Evolutionary conservation across 495 filamentous ascomycete genomes (phyloP), one percentile per base, ranked within the genome.

Genomic region (Penicillium lagena): DNA sequence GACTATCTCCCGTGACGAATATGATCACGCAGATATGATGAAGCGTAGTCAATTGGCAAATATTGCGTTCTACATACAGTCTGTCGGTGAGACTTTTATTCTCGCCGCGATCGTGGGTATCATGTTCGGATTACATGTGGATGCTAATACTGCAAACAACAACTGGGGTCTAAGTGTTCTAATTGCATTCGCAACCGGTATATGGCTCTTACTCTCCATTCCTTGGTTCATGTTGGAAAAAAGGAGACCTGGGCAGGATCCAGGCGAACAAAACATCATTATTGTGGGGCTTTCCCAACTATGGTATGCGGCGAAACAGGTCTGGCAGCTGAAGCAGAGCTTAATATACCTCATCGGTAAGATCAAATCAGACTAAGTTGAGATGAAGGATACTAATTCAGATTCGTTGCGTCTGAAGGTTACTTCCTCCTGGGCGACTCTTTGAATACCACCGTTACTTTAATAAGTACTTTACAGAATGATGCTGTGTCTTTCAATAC

Each of bases 181-280:
- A 5, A 76, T 82, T 35, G 75, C 78, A 14, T 80, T 80, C 59
- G 73, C 72, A 1, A 79, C 68, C 35, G 77, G 76, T 29, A 67
- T 79, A 29, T 80, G 78, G 78, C 42, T 81, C 7, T 53, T 75
- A 10, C 17, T 79, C 10, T 71, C 72, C 9, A 49, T 80, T 22
- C 78, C 78, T 2, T 81, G 77, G 77, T 80, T 80, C 50, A 41
- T 78, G 29, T 43, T 79, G 6, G 77, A 81, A 54, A 80, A 80
- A 53, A 54, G 70, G 10, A 59, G 77, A 10, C 75, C 77, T 8
- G 79, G 78, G 7, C 71, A 77, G 43, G 62, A 66, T 35, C 63
- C 66, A 11, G 47, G 51, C 31, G 49, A 58, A 12, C 55, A 54
- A 46, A 68, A 65, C 47, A 69, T 71, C 42, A 45, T 81, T 32